phyloP scores from a whole-genome alignment of 177 flowering plant genomes.

The Vitis hybrid region DNA sequence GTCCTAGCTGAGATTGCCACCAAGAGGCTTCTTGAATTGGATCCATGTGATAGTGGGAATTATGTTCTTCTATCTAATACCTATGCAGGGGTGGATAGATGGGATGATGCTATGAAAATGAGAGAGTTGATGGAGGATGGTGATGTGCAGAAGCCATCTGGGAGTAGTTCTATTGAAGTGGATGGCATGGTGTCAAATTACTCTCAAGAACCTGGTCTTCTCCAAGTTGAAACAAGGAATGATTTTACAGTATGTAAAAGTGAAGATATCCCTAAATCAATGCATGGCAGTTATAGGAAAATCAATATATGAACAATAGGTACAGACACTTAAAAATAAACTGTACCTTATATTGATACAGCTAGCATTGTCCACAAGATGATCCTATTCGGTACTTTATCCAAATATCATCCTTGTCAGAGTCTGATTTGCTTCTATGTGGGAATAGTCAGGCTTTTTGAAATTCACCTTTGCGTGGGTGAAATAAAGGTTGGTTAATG shows the following conservation, averaged over 20 bases:
- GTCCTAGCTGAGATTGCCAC: constrained; percentile 48
- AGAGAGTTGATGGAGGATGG: constrained; percentile 48
- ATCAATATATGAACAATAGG: not conserved
- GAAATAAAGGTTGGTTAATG: too few relatives aligned
- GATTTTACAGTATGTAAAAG: not conserved
- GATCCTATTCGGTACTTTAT: not conserved
- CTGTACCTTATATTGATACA: not conserved
- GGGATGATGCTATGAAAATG: constrained; percentile 47
- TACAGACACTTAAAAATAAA: not conserved
- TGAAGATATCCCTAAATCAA: not conserved
- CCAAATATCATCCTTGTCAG: not conserved
- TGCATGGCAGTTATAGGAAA: not conserved
- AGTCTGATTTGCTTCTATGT: too few relatives aligned
- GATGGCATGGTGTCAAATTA: constrained; percentile 3
- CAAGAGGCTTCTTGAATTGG: constrained; percentile 49
- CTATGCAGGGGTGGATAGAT: constrained; percentile 50
- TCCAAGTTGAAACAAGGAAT: not conserved
- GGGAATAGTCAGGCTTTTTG: too few relatives aligned
- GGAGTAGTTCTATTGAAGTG: constrained; percentile 52
- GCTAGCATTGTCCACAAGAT: not conserved
- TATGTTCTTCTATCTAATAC: constrained; percentile 53
- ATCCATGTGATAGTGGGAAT: constrained; percentile 50
- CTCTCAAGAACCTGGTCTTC: not conserved
- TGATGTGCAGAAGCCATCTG: constrained; percentile 51
- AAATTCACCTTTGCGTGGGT: too few relatives aligned